Evolutionary conservation across 345 rosid species (phyloP), one percentile per base, ranked within the genome.

Genomic region (Eucalyptus caleyi): DNA sequence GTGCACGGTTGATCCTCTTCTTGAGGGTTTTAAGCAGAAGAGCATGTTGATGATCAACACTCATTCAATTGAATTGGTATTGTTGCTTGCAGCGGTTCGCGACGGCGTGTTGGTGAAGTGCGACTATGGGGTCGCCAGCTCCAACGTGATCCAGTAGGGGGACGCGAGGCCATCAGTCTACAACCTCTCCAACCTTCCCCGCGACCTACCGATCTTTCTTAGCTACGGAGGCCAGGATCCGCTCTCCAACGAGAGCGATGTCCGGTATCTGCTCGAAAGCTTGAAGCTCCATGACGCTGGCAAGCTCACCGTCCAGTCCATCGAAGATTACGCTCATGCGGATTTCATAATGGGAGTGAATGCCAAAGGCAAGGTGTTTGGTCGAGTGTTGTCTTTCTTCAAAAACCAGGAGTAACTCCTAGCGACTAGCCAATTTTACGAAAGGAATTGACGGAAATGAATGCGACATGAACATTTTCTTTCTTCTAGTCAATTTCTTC

Each of bases 341-440:
- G 99, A 97, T 92, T 97, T 97, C 95, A 91, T 97, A 23, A 96
- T 97, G 99, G 99, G 94, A 9, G 90, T 93, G 26, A 96, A 91
- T 88, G 99, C 99, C 82, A 95, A 96, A 86, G 99, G 95, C 88
- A 44, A 95, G 88, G 97, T 97, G 88, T 97, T 94, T 86, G 95
- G 93, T 87, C 91, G 93, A 91, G 92, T 96, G 26, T 88, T 89
- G 77, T 86, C 96, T 2, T 96, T 97, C 92, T 95, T 97, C 56
- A 89, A 88, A 77, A 72, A 51, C 56, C 86, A 27, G n/a, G 11
- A 9, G 19, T 32, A 44, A 88, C 81, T 69, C 81, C 81, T 9
- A 37, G 24, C 13, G 81, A 34, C 80, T 8, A 9, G 44, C 24
- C 81, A 34, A 69, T 16, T 69, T 69, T 34, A 32, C 81, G 11